Base-by-base conservation (phyloP, 129 eudicot species). In the Lactuca sativa region DNA sequence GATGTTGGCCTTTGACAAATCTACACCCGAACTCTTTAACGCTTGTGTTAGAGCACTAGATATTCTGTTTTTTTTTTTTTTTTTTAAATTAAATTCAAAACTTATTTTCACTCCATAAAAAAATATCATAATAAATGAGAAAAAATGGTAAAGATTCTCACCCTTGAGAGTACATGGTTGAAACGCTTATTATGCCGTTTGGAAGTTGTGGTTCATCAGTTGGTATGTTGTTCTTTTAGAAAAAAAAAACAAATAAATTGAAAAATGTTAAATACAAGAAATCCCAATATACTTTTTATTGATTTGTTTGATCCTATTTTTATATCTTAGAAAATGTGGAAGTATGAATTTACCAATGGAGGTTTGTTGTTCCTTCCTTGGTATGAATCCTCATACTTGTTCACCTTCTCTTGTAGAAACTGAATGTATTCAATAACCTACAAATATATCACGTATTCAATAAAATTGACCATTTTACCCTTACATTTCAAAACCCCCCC, bases 381-480 rank as follows among this genome's bases (percentile, higher is more conserved):
- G 76, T 77, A 78, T 7, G 95, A 70, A 48, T 85, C 88, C 69
- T 93, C 98, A 63, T 82, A 89, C 72, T 81, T 83, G 57, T 85
- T 80, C 73, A 93, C 97, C 76, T 89, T 93, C 65, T 93, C 95
- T 85, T 93, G 96, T 69, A 93, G 76, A 76, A 78, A 93, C 66
- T 83, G 97, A 77, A 93, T 82, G 81, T 93, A 90, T 56, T 93
- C 97, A 5, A 93, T 85, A 65, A 93, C 98, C 98, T 93, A 82
- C 44, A 78, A 5, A 69, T 9, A 53, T 25, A 3, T 55, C 16
- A 62, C 13, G 17, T 60, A 25, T 73, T 25, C 30, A 25, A 25
- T 25, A 25, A 25, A 25, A 0, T 25, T 25, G 30, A 25, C 30
- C 30, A 25, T 25, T 25, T 25, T 25, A 25, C 30, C 30, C 30